Base-by-base conservation (phyloP, 2,329 filamentous ascomycete species). In the Alternaria gaisen region DNA sequence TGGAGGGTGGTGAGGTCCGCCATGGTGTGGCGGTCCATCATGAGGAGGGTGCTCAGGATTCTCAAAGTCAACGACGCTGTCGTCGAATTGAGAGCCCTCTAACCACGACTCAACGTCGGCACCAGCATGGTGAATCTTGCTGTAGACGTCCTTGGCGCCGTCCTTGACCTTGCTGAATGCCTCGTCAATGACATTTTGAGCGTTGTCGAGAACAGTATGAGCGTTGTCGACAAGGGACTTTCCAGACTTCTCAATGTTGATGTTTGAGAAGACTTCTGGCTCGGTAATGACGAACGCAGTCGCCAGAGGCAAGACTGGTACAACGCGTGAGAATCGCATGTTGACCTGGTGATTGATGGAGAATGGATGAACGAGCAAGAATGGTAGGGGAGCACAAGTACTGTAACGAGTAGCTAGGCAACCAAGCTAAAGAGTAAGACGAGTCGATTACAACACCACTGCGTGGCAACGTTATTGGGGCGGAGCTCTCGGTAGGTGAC, bases 271-370 rank as follows among this genome's bases (percentile, higher is more conserved):
- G 20, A 85, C 76, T 56, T 83, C 71, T 64, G 84, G 80, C 48
- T 85, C 80, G 16, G 85, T 84, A 50, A 88, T 77, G 60, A 87
- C 83, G 54, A 87, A 81, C 26, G 85, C 85, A 53, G 83, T 77
- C 63, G 81, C 77, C 51, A 84, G 64, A 30, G 83, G 83, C 67
- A 82, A 81, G 51, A 86, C 76, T 58, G 84, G 82, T 62, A 87
- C 71, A 44, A 86, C 66, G 48, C 77, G 77, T 53, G 76, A 74
- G 71, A 84, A 76, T 77, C 81, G 85, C 84, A 86, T 86, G 44
- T 62, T 80, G 66, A 50, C 36, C 55, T 55, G 36, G 61, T 50
- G 34, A 30, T 38, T 22, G 57, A 38, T 62, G 44, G 56, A 56
- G 53, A 38, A 52, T 44, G 47, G 53, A 48, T 53, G 40, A 50